A percentile compares a stretch with the other conserved stretches of the same genome.
Evolutionary conservation across 768 basidiomycete genomes (phyloP).

Genomic region (Collybia mongolica): DNA sequence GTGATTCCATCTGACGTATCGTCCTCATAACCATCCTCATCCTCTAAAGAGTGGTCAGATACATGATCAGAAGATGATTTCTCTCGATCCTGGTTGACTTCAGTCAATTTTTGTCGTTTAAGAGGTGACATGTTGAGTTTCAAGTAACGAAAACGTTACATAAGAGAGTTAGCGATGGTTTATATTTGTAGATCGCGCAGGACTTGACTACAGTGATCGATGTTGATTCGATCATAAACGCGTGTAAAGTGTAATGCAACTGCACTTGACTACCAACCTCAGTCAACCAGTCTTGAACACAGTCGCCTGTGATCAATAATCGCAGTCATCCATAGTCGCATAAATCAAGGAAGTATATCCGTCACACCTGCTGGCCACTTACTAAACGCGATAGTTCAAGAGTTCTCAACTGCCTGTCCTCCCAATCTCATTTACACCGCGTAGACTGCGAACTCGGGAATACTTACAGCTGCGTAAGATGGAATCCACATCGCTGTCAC

Average conservation of each 20-base stretch:
- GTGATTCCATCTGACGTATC: constrained; percentile 70
- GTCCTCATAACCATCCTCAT: constrained; percentile 21
- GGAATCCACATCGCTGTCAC: constrained; percentile 18
- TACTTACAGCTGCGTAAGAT: not conserved
- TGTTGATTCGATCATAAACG: no score
- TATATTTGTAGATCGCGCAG: no score
- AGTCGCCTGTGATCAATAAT: no score
- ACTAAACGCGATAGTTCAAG: no score
- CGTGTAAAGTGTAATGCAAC: not conserved
- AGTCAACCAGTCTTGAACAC: no score
- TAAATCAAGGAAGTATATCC: no score
- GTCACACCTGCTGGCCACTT: no score
- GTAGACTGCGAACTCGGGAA: not conserved
- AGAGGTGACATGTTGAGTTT: constrained; percentile 40
- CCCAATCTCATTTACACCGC: no score
- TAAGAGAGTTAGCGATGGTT: no score
- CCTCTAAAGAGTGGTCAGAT: constrained; percentile 11
- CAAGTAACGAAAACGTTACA: not conserved
- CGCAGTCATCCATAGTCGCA: no score
- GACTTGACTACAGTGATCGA: no score
- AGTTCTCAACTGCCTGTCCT: no score
- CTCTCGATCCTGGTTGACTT: not conserved
- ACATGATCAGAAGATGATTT: constrained; percentile 7
- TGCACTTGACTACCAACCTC: not conserved
- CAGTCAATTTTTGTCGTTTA: constrained; percentile 51